Base-by-base conservation (phyloP, 345 rosid genomes). In the Balakata baccata region DNA sequence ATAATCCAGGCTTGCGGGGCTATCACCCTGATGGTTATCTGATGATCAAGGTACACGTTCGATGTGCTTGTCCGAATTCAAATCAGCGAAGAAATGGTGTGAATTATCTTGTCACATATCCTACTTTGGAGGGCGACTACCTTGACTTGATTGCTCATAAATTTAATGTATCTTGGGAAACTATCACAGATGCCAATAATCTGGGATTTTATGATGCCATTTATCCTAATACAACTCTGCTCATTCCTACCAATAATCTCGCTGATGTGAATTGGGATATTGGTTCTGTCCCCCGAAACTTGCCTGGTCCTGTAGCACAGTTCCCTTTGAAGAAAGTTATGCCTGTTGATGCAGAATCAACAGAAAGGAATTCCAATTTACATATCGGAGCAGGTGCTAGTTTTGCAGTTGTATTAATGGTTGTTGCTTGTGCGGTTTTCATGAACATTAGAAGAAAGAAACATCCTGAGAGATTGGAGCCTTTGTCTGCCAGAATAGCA, bases 51-150 rank as follows among this genome's bases (percentile, higher is more conserved):
- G 78, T 78, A 29, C 78, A 80, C 0, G 75, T 83, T 64, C 78
- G 80, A 69, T 80, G 86, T 47, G 86, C 80, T 75, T 80, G 86
- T 73, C 82, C 86, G n/a, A 41, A 13, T 65, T 29, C 47, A 22
- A 37, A 75, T 34, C 81, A 78, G 29, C 57, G 11, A 38, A 73
- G 45, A 0, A 66, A 72, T 47, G 84, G 80, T 13, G 76, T 80
- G 11, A 66, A 70, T 1, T 73, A 38, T 74, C 80, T 83, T 53
- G 84, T 83, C 18, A 80, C 86, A 16, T 80, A 83, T 22, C 84
- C 86, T 5, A 61, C 78, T 46, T 23, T 83, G 11, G 69, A 78
- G 74, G 64, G 74, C 9, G 86, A 80, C 23, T 1, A 61, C 11
- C 41, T 60, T 7, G n/a, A 52, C 18, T 29, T 72, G 41, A 75